Percentiles rank a stretch among this genome's conserved stretches.
phyloP scores from a whole-genome alignment of 2,329 filamentous ascomycete species.

The Fusarium caatingaense region DNA sequence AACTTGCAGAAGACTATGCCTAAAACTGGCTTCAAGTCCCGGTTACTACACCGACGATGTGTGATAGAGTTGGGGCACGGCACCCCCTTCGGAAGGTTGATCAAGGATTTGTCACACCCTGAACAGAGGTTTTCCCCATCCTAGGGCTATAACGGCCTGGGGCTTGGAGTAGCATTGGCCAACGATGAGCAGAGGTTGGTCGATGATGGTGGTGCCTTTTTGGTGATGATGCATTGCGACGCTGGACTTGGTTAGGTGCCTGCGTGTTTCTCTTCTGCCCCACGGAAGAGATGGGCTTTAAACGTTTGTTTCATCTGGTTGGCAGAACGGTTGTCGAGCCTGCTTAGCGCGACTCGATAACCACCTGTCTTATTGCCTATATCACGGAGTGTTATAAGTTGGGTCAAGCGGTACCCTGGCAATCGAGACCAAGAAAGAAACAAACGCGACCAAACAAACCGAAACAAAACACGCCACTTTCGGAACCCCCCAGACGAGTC shows the following conservation, averaged over 20 bases:
- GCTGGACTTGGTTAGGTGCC: constrained; percentile 38
- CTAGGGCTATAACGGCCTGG: constrained; percentile 38
- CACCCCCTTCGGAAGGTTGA: constrained; percentile 33
- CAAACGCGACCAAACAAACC: constrained; percentile 36
- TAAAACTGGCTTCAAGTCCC: constrained; percentile 37
- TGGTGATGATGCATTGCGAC: constrained; percentile 43
- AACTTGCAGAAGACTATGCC: constrained; percentile 38
- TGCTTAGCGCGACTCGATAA: constrained; percentile 42
- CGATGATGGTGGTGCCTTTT: constrained; percentile 27
- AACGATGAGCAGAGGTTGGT: constrained; percentile 33
- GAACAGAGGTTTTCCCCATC: constrained; percentile 24
- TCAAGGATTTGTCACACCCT: constrained; percentile 44
- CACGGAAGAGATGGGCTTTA: constrained; percentile 36
- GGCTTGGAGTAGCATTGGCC: constrained; percentile 41
- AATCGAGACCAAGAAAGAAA: constrained; percentile 31
- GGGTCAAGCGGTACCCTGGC: constrained; percentile 20
- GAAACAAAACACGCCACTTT: constrained; percentile 42
- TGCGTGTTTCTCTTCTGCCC: constrained; percentile 30
- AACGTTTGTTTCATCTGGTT: constrained; percentile 45
- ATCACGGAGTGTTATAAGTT: constrained; percentile 42
- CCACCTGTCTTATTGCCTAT: constrained; percentile 47
- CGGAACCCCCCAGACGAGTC: constrained; percentile 20
- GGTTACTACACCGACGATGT: constrained; percentile 37
- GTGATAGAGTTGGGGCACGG: constrained; percentile 29
- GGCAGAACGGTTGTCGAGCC: constrained; percentile 33